A percentile compares a stretch with the other conserved stretches of the same genome.
Evolutionary conservation across 2,329 filamentous ascomycete species (phyloP).

Genomic region (Aspergillus proliferans): DNA sequence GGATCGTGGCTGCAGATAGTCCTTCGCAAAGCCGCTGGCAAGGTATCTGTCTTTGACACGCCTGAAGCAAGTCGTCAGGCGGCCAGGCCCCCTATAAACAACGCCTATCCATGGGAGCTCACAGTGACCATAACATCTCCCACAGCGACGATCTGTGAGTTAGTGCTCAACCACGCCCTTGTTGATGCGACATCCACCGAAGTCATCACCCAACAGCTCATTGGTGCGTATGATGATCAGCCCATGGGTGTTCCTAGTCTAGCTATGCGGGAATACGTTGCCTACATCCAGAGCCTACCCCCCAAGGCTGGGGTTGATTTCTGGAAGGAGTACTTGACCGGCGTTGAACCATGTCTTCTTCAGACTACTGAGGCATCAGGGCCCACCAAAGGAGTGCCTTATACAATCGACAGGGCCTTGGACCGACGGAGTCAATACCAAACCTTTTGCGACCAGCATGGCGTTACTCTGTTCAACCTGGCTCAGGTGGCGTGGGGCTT

Average conservation of each 20-base stretch:
- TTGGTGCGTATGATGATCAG: constrained; percentile 4
- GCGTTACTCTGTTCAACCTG: constrained; percentile 23
- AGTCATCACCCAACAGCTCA: constrained; percentile 6
- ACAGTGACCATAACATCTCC: constrained; percentile 1
- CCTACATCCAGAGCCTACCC: not conserved
- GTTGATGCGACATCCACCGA: constrained; percentile 10
- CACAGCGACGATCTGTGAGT: not conserved
- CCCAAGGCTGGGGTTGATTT: constrained; percentile 18
- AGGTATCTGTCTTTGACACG: not conserved
- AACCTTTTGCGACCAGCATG: constrained; percentile 5
- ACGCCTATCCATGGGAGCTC: not conserved
- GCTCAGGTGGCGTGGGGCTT: constrained; percentile 37
- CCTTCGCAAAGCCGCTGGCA: not conserved
- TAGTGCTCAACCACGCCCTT: constrained; percentile 12
- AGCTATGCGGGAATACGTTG: constrained; percentile 3
- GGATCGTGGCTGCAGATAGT: not conserved
- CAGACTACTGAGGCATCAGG: not conserved
- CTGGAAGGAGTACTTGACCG: constrained; percentile 1
- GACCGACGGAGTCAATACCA: not conserved
- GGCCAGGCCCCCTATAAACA: no score
- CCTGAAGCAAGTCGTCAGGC: not conserved
- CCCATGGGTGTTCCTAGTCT: not conserved
- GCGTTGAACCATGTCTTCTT: not conserved
- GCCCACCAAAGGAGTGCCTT: not conserved
- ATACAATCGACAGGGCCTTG: not conserved